These are phyloP conservation scores for Ophiocordyceps australis DNA, from an alignment of 2,329 filamentous ascomycete species.

Conservation along the genomic window DNA sequence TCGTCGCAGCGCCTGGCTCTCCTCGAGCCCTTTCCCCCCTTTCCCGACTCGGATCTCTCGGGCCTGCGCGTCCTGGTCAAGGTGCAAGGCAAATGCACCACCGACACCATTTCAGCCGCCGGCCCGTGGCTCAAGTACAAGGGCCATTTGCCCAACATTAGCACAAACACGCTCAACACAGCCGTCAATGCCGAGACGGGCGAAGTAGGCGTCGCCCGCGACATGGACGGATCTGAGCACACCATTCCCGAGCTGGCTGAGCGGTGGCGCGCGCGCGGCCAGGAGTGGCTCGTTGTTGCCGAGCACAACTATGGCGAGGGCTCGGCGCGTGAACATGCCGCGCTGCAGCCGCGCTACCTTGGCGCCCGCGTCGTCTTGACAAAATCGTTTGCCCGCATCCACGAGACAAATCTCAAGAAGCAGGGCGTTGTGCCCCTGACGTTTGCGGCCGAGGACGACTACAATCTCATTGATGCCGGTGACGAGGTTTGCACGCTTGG, in stretches of 20 bases:
- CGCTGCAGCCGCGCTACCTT: slow-evolving; percentile 78
- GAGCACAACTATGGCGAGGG: slow-evolving; percentile 97
- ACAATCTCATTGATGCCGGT: slow-evolving; percentile 65
- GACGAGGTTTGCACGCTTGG: slow-evolving; percentile 74
- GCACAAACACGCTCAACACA: slow-evolving; percentile 90
- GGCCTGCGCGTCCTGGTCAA: slow-evolving; percentile 83
- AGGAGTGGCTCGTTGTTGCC: slow-evolving; percentile 83
- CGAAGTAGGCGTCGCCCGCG: slow-evolving; percentile 85
- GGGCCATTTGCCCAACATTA: slow-evolving; percentile 95
- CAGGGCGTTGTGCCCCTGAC: slow-evolving; percentile 92
- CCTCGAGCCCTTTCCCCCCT: slow-evolving; percentile 76
- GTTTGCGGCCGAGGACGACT: slow-evolving; percentile 76
- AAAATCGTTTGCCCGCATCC: slow-evolving; percentile 81
- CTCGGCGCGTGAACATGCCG: slow-evolving; percentile 75
- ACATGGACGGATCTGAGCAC: slow-evolving; percentile 54
- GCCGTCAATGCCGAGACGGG: slow-evolving; percentile 83
- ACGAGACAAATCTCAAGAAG: slow-evolving; percentile 94
- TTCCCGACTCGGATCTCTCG: slow-evolving; percentile 57
- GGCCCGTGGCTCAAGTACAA: slow-evolving; percentile 99
- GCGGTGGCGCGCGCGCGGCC: slow-evolving; percentile 59
- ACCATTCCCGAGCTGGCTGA: slow-evolving; percentile 78
- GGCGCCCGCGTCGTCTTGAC: slow-evolving; percentile 68
- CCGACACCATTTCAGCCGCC: slow-evolving; percentile 93
- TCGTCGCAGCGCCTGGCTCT: slow-evolving; percentile 81
- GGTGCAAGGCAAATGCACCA: slow-evolving; percentile 94